These are phyloP conservation scores for Cladobotryum mycophilum DNA, from an alignment of 2,329 filamentous ascomycete genomes.

Conservation along the genomic window DNA sequence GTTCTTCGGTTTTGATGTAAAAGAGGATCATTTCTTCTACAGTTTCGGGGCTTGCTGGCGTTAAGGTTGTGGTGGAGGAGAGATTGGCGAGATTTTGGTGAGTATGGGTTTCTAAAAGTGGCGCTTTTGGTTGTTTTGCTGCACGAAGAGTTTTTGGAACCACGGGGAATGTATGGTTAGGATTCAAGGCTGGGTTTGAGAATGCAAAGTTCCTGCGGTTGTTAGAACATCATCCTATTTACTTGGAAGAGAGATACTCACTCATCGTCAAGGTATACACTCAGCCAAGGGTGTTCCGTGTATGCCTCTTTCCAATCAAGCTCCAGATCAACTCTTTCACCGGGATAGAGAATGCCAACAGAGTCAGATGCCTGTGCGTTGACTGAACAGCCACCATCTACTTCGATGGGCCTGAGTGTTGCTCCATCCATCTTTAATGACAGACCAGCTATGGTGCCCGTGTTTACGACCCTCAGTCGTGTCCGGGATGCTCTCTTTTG, in stretches of 20 bases:
- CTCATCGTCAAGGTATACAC: constrained; percentile 22
- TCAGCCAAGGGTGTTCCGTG: constrained; percentile 12
- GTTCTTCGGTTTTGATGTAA: constrained; percentile 20
- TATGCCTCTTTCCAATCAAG: constrained; percentile 13
- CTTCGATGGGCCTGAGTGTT: constrained; percentile 15
- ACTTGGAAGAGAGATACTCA: constrained; percentile 6
- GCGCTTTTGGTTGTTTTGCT: constrained; percentile 2
- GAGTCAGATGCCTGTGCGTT: constrained; percentile 9
- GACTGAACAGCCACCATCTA: constrained; percentile 18
- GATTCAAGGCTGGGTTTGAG: constrained; percentile 17
- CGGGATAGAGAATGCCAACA: constrained; percentile 21
- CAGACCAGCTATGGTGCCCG: constrained; percentile 19
- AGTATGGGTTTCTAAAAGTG: background rate
- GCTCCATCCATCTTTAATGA: constrained; percentile 16
- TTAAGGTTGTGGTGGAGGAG: background rate
- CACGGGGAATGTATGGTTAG: constrained; percentile 14
- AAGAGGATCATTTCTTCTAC: constrained; percentile 18
- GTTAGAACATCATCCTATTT: background rate
- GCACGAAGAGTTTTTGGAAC: constrained; percentile 10
- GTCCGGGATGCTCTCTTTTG: constrained; percentile 4
- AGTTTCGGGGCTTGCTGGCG: background rate
- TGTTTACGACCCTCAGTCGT: constrained; percentile 19
- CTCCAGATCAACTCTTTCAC: constrained; percentile 19
- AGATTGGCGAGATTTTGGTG: constrained; percentile 11
- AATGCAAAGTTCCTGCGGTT: constrained; percentile 18